Evolutionary conservation across 2,329 filamentous ascomycete species (phyloP).

Genomic region (Davidsoniella neocaledoniae): DNA sequence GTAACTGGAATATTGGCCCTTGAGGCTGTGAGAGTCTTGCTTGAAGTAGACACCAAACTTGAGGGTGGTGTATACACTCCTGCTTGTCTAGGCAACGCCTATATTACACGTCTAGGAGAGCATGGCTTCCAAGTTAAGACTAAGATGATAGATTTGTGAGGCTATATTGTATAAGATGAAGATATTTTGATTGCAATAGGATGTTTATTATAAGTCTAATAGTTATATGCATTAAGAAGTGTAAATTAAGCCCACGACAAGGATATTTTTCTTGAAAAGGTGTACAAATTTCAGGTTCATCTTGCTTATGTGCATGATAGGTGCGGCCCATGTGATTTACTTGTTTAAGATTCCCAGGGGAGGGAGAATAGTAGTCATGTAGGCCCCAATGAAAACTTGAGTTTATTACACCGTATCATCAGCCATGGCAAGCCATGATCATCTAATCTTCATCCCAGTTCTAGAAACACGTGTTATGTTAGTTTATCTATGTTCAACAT

Average conservation of each 20-base stretch:
- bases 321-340: conserved; percentile 8
- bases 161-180: not conserved
- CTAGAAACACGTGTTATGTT: conserved; percentile 17
- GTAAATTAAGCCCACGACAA: conserved; percentile 5
- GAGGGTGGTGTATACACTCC: conserved; percentile 56
- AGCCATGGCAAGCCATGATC: conserved; percentile 12
- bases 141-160: conserved; percentile 23
- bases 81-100: conserved; percentile 50
- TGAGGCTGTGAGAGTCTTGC: conserved; percentile 47
- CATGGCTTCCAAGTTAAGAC: conserved; percentile 47
- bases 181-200: not conserved
- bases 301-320: conserved; percentile 9
- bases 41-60: conserved; percentile 44
- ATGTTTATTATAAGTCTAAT: conserved; percentile 7
- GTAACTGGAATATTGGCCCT: conserved; percentile 49
- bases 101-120: conserved; percentile 43
- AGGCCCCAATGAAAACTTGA: conserved; percentile 10
- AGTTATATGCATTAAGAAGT: conserved; percentile 13
- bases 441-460: conserved; percentile 47
- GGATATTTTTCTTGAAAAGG: not conserved
- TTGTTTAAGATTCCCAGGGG: conserved; percentile 2
- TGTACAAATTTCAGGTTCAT: not conserved
- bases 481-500: conserved; percentile 17
- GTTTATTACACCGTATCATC: conserved; percentile 14
- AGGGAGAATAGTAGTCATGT: not conserved